A percentile compares a stretch with the other conserved stretches of the same genome.
These are phyloP conservation scores for Pugionium dolabratum DNA, from an alignment of 345 rosid genomes.

Conservation along the genomic window DNA sequence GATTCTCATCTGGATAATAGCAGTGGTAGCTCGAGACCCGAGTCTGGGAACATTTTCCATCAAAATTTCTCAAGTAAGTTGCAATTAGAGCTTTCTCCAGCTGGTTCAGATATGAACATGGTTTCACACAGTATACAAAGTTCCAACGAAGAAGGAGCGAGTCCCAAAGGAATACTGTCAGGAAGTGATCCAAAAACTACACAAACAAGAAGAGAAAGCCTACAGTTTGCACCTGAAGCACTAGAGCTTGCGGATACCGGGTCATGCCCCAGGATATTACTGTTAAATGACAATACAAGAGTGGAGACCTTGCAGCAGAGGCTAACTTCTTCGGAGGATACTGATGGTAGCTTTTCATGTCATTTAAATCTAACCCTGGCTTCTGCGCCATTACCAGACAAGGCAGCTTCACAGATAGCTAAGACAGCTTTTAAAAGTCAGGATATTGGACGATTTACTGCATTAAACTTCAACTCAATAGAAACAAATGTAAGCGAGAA, in stretches of 20 bases:
- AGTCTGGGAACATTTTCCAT: constrained; percentile 62
- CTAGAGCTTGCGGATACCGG: constrained; percentile 86
- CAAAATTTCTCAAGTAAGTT: constrained; percentile 76
- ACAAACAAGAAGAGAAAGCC: constrained; percentile 51
- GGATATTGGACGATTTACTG: constrained; percentile 42
- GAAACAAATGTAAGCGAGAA: constrained; percentile 33
- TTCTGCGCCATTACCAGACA: constrained; percentile 66
- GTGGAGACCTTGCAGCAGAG: constrained; percentile 47
- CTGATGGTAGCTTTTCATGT: constrained; percentile 71
- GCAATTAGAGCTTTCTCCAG: constrained; percentile 76
- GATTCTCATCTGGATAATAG: constrained; percentile 59
- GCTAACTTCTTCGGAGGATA: constrained; percentile 58
- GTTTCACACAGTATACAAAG: constrained; percentile 78
- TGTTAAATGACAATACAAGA: constrained; percentile 46
- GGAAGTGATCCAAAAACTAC: constrained; percentile 53
- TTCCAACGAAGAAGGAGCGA: constrained; percentile 66
- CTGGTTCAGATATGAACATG: constrained; percentile 82
- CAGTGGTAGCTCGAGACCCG: constrained; percentile 59
- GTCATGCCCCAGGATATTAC: constrained; percentile 52
- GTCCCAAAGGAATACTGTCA: constrained; percentile 50
- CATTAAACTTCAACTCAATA: constrained; percentile 33
- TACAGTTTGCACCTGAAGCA: constrained; percentile 55
- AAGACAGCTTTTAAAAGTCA: constrained; percentile 44
- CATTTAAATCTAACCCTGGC: constrained; percentile 84
- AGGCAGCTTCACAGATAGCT: constrained; percentile 46